Percentiles rank a stretch among this genome's conserved stretches.
Evolutionary conservation across 2,329 filamentous ascomycete species (phyloP).

Genomic region (Phyllosticta citrichinensis): DNA sequence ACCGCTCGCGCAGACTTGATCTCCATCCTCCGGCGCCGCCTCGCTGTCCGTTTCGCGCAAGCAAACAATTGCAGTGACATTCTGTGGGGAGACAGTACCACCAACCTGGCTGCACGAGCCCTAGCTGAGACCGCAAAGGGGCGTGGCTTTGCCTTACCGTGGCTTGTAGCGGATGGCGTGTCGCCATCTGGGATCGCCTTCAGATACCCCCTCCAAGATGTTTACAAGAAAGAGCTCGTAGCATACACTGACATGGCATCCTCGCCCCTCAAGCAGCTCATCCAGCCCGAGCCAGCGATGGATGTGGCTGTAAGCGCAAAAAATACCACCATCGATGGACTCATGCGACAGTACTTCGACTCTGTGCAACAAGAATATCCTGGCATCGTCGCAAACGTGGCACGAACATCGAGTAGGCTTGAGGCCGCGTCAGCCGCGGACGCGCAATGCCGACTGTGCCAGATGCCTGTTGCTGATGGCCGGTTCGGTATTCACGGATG

Average conservation of each 20-base stretch:
- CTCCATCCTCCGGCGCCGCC: conserved; percentile 58
- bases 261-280: conserved; percentile 38
- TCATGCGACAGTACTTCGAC: conserved; percentile 82
- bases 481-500: conserved; percentile 54
- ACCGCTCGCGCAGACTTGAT: conserved; percentile 68
- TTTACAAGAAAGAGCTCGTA: conserved; percentile 70
- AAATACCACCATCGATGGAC: conserved; percentile 78
- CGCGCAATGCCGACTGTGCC: conserved; percentile 55
- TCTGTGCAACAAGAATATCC: conserved; percentile 79
- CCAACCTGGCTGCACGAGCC: conserved; percentile 73
- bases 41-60: conserved; percentile 58
- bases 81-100: conserved; percentile 79
- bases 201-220: conserved; percentile 74
- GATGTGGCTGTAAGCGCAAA: conserved; percentile 50
- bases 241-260: conserved; percentile 50
- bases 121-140: conserved; percentile 86
- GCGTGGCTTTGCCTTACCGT: conserved; percentile 72
- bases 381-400: conserved; percentile 89
- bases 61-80: conserved; percentile 55
- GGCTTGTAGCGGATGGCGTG: conserved; percentile 67
- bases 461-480: conserved; percentile 52
- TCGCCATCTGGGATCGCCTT: conserved; percentile 50
- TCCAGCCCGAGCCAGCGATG: conserved; percentile 28
- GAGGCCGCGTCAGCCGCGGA: conserved; percentile 32
- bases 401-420: conserved; percentile 80